A percentile compares a stretch with the other conserved stretches of the same genome.
Conservation (phyloP, 106 monocot species). For the Apostasia shenzhenica region DNA sequence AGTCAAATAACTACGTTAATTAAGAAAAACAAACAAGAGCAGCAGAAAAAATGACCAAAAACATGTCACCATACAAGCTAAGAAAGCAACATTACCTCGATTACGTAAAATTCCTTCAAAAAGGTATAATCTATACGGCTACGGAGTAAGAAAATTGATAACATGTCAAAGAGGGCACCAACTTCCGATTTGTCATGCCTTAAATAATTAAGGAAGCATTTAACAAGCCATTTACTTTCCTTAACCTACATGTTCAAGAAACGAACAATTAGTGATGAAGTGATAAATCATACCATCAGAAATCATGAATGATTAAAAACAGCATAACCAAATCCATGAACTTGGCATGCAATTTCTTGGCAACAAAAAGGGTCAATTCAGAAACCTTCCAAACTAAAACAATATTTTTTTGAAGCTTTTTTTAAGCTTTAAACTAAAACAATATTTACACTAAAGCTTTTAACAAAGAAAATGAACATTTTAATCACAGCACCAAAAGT, state of each 20-base stretch:
- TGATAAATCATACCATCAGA: background rate
- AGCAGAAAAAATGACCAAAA: background rate
- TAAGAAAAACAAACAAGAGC: background rate
- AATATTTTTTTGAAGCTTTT: too few relatives aligned
- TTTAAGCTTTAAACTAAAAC: too few relatives aligned
- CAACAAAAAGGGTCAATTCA: too few relatives aligned
- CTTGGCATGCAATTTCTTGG: too few relatives aligned
- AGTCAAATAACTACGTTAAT: constrained; percentile 1
- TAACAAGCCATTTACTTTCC: constrained; percentile 96
- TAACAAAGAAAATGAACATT: too few relatives aligned
- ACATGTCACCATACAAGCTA: background rate
- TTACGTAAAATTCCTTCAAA: constrained; percentile 85
- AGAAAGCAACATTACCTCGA: constrained; percentile 52
- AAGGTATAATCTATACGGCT: constrained; percentile 96
- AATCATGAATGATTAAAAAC: background rate
- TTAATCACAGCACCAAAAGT: too few relatives aligned
- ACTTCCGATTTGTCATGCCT: constrained; percentile 90
- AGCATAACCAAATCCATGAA: too few relatives aligned
- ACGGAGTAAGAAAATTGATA: constrained; percentile 84
- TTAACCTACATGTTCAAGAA: constrained; percentile 64
- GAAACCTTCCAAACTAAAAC: too few relatives aligned
- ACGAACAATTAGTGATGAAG: background rate
- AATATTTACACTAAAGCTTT: too few relatives aligned
- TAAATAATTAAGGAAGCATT: constrained; percentile 93
- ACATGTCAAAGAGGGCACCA: constrained; percentile 90